Conservation (phyloP, 2,329 filamentous ascomycete genomes). For the Hyphodiscus sp. region DNA sequence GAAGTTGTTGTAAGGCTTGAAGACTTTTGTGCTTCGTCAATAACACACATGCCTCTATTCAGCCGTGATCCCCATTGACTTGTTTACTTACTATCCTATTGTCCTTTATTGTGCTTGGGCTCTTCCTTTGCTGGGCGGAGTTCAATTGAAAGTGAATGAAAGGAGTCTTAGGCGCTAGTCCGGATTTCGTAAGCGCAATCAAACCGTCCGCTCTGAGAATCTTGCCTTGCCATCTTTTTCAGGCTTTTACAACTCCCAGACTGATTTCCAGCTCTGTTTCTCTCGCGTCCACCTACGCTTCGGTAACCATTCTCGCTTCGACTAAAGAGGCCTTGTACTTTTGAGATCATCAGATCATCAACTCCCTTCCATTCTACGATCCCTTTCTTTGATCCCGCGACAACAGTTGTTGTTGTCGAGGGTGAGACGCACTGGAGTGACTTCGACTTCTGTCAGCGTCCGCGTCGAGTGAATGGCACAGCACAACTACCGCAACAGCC, state of each 20-base stretch:
- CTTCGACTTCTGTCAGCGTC: constrained; percentile 3
- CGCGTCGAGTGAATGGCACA: constrained; percentile 1
- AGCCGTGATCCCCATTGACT: too few species aligned
- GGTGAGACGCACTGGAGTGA: neutral
- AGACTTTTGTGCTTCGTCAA: neutral
- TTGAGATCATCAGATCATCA: neutral
- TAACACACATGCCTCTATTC: neutral
- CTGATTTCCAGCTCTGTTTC: neutral
- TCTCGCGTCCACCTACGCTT: neutral
- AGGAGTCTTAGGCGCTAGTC: neutral
- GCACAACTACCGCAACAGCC: constrained; percentile 21
- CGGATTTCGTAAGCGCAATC: neutral
- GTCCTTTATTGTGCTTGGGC: neutral
- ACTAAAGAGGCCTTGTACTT: neutral
- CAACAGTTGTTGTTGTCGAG: neutral
- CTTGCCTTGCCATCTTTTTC: too few species aligned
- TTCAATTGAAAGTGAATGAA: neutral
- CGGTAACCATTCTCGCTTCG: neutral
- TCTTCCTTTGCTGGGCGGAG: neutral
- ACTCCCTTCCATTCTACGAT: neutral
- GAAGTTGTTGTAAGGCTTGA: neutral
- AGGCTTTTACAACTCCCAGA: neutral
- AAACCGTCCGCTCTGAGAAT: neutral
- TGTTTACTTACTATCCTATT: neutral
- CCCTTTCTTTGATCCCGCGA: neutral